A percentile compares a stretch with the other conserved stretches of the same genome.
Conservation (phyloP, 805 yeast genomes). For the Zygoascus ofunaensis region DNA sequence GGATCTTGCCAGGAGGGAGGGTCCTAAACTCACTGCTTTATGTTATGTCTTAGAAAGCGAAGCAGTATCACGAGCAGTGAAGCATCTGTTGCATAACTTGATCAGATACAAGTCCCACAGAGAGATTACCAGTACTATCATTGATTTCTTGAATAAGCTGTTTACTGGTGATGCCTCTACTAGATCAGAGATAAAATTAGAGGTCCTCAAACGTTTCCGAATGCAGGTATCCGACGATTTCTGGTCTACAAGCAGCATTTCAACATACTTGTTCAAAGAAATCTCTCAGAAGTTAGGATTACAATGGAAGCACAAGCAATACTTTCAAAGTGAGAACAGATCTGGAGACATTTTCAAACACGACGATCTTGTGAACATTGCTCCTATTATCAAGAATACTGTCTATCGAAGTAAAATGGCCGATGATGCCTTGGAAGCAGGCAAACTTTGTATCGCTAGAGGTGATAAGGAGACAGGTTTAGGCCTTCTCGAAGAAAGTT, state of each 20-base stretch:
- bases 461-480: constrained; percentile 43
- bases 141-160: constrained; percentile 54
- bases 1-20: constrained; percentile 26
- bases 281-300: constrained; percentile 74
- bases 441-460: constrained; percentile 22
- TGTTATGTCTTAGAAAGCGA: constrained; percentile 51
- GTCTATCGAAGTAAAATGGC: constrained; percentile 56
- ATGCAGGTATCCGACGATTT: constrained; percentile 37
- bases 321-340: constrained; percentile 35
- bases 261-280: constrained; percentile 52
- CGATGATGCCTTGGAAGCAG: constrained; percentile 51
- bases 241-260: constrained; percentile 38
- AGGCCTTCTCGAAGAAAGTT: constrained; percentile 57
- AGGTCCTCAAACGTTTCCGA: constrained; percentile 58
- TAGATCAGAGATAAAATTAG: constrained; percentile 36
- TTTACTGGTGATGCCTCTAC: constrained; percentile 27
- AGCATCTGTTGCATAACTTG: constrained; percentile 55
- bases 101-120: constrained; percentile 41
- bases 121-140: constrained; percentile 49
- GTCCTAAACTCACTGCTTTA: constrained; percentile 32
- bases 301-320: constrained; percentile 59
- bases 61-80: constrained; percentile 69
- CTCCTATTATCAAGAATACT: constrained; percentile 70
- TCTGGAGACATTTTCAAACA: constrained; percentile 37
- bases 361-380: constrained; percentile 57